phyloP scores from a whole-genome alignment of 23 red algal genomes.

The Chondrus crispus region DNA sequence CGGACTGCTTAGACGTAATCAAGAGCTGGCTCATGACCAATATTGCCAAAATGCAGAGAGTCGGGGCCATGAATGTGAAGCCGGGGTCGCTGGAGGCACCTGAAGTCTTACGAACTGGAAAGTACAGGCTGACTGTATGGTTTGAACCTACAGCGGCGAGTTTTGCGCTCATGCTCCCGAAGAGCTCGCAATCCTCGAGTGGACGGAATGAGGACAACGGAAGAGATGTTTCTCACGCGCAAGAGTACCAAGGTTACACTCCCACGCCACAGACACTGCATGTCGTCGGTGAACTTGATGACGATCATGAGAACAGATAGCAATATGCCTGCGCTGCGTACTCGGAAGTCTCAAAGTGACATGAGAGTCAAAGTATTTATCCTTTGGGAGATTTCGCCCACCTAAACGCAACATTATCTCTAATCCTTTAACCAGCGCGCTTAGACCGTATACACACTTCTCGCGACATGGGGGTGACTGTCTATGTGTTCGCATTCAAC shows the following conservation, averaged over 20 bases:
- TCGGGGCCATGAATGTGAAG: conserved; percentile 30
- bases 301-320: too few relatives aligned
- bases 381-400: too few relatives aligned
- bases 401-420: too few relatives aligned
- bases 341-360: too few relatives aligned
- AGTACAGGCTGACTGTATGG: conserved; percentile 32
- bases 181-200: not conserved
- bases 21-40: conserved; percentile 8
- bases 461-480: too few relatives aligned
- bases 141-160: conserved; percentile 34
- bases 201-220: not conserved
- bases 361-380: too few relatives aligned
- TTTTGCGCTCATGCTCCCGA: not conserved
- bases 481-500: too few relatives aligned
- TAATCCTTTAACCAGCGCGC: too few relatives aligned
- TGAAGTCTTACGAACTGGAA: not conserved
- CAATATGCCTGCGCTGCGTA: too few relatives aligned
- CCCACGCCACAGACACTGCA: conserved; percentile 47
- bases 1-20: not conserved
- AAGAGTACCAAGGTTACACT: not conserved
- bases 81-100: conserved; percentile 39
- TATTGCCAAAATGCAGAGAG: conserved; percentile 29
- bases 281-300: conserved; percentile 19
- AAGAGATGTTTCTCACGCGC: not conserved
- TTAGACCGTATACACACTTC: too few relatives aligned